Evolutionary conservation across 176 grass and related monocot genomes (phyloP), one percentile per base, ranked within the genome.

Genomic region (Poa pratensis): DNA sequence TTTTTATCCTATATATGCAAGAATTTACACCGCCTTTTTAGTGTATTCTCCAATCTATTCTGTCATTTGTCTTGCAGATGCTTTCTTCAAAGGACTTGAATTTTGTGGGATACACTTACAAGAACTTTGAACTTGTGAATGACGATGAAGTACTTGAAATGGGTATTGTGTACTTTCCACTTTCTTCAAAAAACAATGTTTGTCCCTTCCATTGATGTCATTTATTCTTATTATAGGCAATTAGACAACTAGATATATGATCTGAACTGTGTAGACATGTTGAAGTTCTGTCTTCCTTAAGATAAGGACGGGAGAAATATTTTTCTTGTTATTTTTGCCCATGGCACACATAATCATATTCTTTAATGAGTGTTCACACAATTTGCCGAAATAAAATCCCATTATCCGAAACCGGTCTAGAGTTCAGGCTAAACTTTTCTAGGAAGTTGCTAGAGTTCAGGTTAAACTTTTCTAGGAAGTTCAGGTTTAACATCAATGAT

Each of bases 61-160:
- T 67, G 12, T 39, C 12, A 26, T 76, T 76, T 42, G 23, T 32
- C 58, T 28, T 89, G 46, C 89, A 98, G 96, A 95, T 98, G 93
- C 96, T 98, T 86, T 98, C 96, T 71, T 95, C 96, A 48, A 98
- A 98, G 80, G 96, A 98, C 84, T 71, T 98, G 53, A 96, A 98
- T 88, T 98, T 98, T 65, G 94, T 99, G 23, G 96, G 96, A 11
- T 99, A 99, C 62, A 99, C 96, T n/a, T 99, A 99, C 85, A 99
- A 98, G 80, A 98, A 98, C 71, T 98, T 98, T 18, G 96, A 98
- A 87, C 91, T 98, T 50, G 96, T 96, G 76, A 97, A 92, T 62
- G 96, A 98, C 43, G 87, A 88, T 45, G 96, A 95, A 78, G 86
- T 91, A 64, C 86, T 91, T 80, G 93, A 91, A 80, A 95, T 98